Evolutionary conservation across 2,329 filamentous ascomycete species (phyloP), one percentile per base, ranked within the genome.

Genomic region (Penicillium sp.): DNA sequence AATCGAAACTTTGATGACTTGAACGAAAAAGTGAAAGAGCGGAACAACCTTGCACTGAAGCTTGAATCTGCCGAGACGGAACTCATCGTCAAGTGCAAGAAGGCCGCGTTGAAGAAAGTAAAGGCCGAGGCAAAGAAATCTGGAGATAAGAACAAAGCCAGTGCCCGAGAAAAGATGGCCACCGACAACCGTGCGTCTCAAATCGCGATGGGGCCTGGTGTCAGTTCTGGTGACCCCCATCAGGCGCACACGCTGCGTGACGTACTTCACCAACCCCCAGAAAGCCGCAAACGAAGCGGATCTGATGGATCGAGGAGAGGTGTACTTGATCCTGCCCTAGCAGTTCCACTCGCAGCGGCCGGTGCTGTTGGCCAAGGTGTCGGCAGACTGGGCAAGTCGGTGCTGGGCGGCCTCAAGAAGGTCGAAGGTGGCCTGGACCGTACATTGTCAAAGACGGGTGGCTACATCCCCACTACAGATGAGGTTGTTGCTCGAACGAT

Each of bases 1-100:
- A 98, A 96, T 52, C 82, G 92, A 53, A 88, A 98, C 65, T 86
- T 89, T 58, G 88, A 91, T 38, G 80, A 85, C 7, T 79, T 98
- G 9, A 80, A 88, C 41, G 86, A 91, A 53, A 97, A 97, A 66
- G 87, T 97, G 40, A 81, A 88, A 42, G 75, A 82, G 55, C 81
- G 93, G 39, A 82, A 90, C 53, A 73, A 79, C 7, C 74, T 95
- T 12, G 89, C 92, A 41, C 68, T 78, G 37, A 75, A 77, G 48
- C 80, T 98, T 0, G 93, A 98, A 65, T 72, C 72, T 7, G 92
- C 92, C 1, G 87, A 97, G 69, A 96, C 89, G 0, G 83, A 89
- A 20, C 75, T 98, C 35, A 88, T 98, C 58, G 85, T 84, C 50
- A 78, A 78, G 40, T 91, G 88, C 47, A 91, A 90, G 64, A 89